Evolutionary conservation across 2,329 filamentous ascomycete genomes (phyloP).

Genomic region (Epichloe aotearoae): DNA sequence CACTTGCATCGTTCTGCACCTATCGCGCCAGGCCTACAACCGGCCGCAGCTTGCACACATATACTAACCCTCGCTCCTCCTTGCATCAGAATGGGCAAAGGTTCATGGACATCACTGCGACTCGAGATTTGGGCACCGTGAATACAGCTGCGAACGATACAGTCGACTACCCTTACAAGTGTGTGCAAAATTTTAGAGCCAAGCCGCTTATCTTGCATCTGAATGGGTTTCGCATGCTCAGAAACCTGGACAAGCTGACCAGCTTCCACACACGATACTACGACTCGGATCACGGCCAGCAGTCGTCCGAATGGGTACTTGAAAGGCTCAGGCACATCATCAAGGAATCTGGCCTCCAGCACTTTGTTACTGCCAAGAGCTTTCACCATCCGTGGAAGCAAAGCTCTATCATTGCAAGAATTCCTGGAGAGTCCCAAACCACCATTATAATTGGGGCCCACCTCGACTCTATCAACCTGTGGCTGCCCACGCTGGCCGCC

Average conservation of each 20-base stretch:
- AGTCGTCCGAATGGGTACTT: conserved; percentile 83
- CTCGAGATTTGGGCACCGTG: conserved; percentile 41
- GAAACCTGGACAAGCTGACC: conserved; percentile 65
- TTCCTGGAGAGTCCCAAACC: conserved; percentile 73
- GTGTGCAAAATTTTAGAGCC: conserved; percentile 52
- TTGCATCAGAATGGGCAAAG: conserved; percentile 61
- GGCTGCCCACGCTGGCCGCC: conserved; percentile 69
- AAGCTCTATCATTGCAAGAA: conserved; percentile 78
- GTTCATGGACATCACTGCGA: conserved; percentile 91
- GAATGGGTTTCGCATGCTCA: conserved; percentile 61
- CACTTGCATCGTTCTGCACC: no score
- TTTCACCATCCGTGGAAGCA: conserved; percentile 84
- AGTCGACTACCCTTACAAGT: conserved; percentile 54
- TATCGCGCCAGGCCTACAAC: no score
- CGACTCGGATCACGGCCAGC: conserved; percentile 61
- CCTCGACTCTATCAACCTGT: conserved; percentile 91
- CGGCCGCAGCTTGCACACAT: no score
- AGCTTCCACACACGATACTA: conserved; percentile 75
- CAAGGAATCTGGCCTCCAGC: conserved; percentile 53
- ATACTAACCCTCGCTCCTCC: not conserved
- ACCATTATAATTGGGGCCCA: conserved; percentile 90
- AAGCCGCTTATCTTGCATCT: conserved; percentile 54
- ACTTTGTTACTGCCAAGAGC: conserved; percentile 54
- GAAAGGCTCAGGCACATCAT: conserved; percentile 61
- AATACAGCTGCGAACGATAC: conserved; percentile 17